These are phyloP conservation scores for Cyclotella sp. DNA, from an alignment of 108 stramenopile genomes.

Conservation along the genomic window DNA sequence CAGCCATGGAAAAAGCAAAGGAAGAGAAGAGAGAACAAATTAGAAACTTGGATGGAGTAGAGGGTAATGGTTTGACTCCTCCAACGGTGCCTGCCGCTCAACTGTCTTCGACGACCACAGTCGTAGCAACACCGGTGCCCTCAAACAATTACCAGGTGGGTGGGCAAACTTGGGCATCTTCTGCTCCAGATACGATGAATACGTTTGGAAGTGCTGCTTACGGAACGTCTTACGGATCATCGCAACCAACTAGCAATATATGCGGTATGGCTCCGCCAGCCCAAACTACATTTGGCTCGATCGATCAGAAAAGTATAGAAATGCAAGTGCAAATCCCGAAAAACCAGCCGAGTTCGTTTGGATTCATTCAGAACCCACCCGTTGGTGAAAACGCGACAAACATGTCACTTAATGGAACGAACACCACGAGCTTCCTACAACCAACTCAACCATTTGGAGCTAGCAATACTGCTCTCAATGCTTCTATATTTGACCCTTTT, in stretches of 20 bases:
- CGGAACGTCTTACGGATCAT: constrained; percentile 31
- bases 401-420: constrained; percentile 6
- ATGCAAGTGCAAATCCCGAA: constrained; percentile 3
- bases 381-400: neutral
- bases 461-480: constrained; percentile 13
- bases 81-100: constrained; percentile 15
- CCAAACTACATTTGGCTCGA: constrained; percentile 9
- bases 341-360: constrained; percentile 26
- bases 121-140: constrained; percentile 35
- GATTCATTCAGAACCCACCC: constrained; percentile 43
- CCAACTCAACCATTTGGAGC: constrained; percentile 14
- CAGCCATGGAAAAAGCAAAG: constrained; percentile 52
- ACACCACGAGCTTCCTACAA: constrained; percentile 11
- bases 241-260: constrained; percentile 10
- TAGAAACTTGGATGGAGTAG: constrained; percentile 32
- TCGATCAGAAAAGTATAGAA: constrained; percentile 16
- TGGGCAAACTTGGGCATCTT: constrained; percentile 32
- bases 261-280: neutral
- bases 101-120: constrained; percentile 15
- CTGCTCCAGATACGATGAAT: constrained; percentile 7
- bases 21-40: constrained; percentile 53
- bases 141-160: constrained; percentile 5
- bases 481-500: constrained; percentile 50
- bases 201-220: neutral
- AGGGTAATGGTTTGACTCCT: constrained; percentile 36